phyloP scores from a whole-genome alignment of 2,329 filamentous ascomycete species.

The Chaetothyriales sp. region DNA sequence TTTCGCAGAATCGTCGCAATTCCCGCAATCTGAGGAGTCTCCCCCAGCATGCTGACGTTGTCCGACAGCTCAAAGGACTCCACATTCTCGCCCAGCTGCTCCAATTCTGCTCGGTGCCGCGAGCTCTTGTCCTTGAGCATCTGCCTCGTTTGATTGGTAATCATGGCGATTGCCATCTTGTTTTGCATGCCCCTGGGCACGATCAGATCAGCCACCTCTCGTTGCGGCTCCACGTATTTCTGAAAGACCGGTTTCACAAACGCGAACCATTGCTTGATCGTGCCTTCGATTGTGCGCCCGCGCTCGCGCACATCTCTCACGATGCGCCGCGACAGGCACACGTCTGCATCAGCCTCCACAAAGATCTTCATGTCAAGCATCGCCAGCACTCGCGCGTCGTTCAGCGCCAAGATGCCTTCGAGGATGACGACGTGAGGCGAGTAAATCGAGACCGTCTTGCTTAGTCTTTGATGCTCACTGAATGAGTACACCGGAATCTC shows the following conservation, averaged over 20 bases:
- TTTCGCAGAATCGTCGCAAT: constrained; percentile 88
- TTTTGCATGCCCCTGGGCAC: constrained; percentile 93
- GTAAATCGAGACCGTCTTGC: constrained; percentile 76
- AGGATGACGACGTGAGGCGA: constrained; percentile 91
- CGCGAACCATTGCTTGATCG: constrained; percentile 94
- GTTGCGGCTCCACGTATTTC: constrained; percentile 83
- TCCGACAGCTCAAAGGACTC: constrained; percentile 59
- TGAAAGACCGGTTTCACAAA: constrained; percentile 97
- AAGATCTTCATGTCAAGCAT: constrained; percentile 95
- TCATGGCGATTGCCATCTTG: constrained; percentile 80
- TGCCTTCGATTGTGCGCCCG: constrained; percentile 82
- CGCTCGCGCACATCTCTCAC: constrained; percentile 79
- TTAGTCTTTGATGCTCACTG: constrained; percentile 68
- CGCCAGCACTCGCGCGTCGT: constrained; percentile 72
- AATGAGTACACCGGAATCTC: constrained; percentile 96
- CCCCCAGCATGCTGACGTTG: constrained; percentile 59
- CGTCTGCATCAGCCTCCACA: constrained; percentile 88
- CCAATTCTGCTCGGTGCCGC: constrained; percentile 66
- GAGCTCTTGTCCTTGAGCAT: constrained; percentile 76
- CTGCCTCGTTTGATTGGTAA: constrained; percentile 81
- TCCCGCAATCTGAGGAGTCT: constrained; percentile 66
- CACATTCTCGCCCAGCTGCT: constrained; percentile 57
- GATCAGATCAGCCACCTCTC: constrained; percentile 66
- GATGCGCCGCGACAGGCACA: constrained; percentile 77
- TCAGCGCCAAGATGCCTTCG: constrained; percentile 89